A percentile compares a stretch with the other conserved stretches of the same genome.
Conservation (phyloP, 2,329 filamentous ascomycete species). For the Knufia fluminis region DNA sequence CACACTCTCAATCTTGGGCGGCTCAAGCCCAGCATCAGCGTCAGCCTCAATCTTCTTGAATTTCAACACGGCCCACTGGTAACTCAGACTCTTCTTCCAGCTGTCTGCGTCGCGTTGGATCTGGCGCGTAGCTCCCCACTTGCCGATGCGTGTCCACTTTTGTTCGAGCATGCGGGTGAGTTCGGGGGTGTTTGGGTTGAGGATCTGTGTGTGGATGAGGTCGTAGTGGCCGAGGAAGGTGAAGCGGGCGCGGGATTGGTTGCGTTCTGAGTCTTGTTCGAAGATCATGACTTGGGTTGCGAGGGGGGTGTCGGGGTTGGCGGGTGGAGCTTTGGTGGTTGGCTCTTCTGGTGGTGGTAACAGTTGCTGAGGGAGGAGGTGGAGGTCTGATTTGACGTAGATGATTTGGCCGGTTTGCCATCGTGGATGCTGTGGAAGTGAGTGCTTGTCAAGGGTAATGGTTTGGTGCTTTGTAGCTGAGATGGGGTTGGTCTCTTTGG, state of each 20-base stretch:
- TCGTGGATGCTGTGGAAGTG: constrained; percentile 11
- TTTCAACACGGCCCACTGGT: constrained; percentile 18
- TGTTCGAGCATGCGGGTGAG: constrained; percentile 17
- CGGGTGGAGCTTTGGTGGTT: background rate
- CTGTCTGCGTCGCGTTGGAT: constrained; percentile 7
- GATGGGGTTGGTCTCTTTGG: too few species aligned
- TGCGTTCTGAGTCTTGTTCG: background rate
- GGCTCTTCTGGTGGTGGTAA: too few species aligned
- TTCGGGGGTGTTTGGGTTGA: constrained; percentile 13
- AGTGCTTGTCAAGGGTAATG: too few species aligned
- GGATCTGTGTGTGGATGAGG: constrained; percentile 11
- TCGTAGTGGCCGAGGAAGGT: constrained; percentile 13
- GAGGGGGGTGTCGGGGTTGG: background rate
- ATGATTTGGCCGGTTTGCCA: constrained; percentile 10
- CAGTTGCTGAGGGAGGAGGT: constrained; percentile 2
- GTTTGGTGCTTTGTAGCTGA: too few species aligned
- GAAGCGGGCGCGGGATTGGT: background rate
- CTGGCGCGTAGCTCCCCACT: constrained; percentile 2
- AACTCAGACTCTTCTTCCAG: constrained; percentile 14
- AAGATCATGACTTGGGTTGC: constrained; percentile 12
- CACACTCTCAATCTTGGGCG: constrained; percentile 4
- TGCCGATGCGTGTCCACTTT: constrained; percentile 12
- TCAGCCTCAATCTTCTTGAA: constrained; percentile 12
- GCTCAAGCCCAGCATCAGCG: background rate
- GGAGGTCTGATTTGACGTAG: constrained; percentile 7